phyloP scores from a whole-genome alignment of 495 filamentous ascomycete genomes.

The Penicillium malachiteum region DNA sequence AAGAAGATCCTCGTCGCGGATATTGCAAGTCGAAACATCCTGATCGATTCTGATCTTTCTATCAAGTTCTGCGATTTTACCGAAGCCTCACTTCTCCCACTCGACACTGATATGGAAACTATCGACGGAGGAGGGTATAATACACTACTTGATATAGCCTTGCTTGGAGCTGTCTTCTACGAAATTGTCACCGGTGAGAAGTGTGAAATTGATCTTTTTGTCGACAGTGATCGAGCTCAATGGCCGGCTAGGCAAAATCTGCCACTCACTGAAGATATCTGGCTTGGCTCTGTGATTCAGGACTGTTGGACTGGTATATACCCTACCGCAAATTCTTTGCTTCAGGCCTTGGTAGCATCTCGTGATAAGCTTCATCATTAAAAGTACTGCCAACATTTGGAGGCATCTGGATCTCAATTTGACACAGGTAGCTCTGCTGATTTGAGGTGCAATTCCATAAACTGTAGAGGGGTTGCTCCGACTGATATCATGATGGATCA shows the following conservation, averaged over 20 bases:
- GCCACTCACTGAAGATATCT: conserved; percentile 24
- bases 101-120: conserved; percentile 20
- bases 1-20: conserved; percentile 19
- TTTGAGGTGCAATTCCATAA: no score
- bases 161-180: conserved; percentile 23
- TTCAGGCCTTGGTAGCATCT: no score
- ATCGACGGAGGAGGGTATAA: conserved; percentile 18
- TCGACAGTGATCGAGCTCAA: conserved; percentile 20
- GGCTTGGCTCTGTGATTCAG: conserved; percentile 32
- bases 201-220: conserved; percentile 30
- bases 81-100: conserved; percentile 16
- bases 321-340: no score
- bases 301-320: conserved; percentile 24
- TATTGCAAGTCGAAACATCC: conserved; percentile 28
- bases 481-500: no score
- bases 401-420: no score
- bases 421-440: no score
- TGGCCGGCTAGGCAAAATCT: conserved; percentile 16
- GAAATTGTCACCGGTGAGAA: conserved; percentile 27
- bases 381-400: no score
- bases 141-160: conserved; percentile 23
- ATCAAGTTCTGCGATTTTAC: conserved; percentile 29
- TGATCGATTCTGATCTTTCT: conserved; percentile 22
- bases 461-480: no score
- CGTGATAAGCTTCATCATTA: no score